These are phyloP conservation scores for Albatrellus sp. DNA, from an alignment of 1,284 basidiomycete genomes.

Conservation along the genomic window DNA sequence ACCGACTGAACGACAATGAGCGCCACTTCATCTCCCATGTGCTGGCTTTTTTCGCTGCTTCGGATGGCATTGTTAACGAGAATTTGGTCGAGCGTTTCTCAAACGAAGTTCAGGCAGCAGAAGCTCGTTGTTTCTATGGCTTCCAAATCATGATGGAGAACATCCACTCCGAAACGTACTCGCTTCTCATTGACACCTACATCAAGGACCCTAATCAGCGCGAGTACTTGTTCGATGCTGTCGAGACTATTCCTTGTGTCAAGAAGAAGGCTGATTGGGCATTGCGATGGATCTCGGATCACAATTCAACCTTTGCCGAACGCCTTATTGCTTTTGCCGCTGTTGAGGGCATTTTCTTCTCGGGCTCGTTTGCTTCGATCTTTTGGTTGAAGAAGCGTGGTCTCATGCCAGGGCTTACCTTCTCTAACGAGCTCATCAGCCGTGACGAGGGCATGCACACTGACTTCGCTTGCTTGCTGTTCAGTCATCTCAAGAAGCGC, in stretches of 20 bases:
- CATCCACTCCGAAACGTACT: conserved; percentile 95
- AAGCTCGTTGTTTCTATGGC: conserved; percentile 97
- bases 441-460: conserved; percentile 98
- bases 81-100: conserved; percentile 94
- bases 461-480: conserved; percentile 93
- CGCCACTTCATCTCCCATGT: conserved; percentile 95
- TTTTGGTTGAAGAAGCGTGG: conserved; percentile 99
- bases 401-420: conserved; percentile 94
- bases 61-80: conserved; percentile 97
- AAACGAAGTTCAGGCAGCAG: conserved; percentile 87
- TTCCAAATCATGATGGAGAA: conserved; percentile 99
- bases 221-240: conserved; percentile 85
- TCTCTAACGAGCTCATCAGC: conserved; percentile 96
- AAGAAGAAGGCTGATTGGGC: conserved; percentile 94
- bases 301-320: conserved; percentile 77
- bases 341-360: conserved; percentile 98
- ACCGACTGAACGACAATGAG: conserved; percentile 87
- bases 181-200: conserved; percentile 95
- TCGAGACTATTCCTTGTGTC: conserved; percentile 90
- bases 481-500: conserved; percentile 31
- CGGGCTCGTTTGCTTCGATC: conserved; percentile 87
- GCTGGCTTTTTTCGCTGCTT: conserved; percentile 94
- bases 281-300: conserved; percentile 85
- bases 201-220: conserved; percentile 84
- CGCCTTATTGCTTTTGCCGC: conserved; percentile 95